Percentiles rank a stretch among this genome's conserved stretches.
phyloP scores from a whole-genome alignment of 2,329 filamentous ascomycete genomes.

The Colletotrichum graminicola region DNA sequence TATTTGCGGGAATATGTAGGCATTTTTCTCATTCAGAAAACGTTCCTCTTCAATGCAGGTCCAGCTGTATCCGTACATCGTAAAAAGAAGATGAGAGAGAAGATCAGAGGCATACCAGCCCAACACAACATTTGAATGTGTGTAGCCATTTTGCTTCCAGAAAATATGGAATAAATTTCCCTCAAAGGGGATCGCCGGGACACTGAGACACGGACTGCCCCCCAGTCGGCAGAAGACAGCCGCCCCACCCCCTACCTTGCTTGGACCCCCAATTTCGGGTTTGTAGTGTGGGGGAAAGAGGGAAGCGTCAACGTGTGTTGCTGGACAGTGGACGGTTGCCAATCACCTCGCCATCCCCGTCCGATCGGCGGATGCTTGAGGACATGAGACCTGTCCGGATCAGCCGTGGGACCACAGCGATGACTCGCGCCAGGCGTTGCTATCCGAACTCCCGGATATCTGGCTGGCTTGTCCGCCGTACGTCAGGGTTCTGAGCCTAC shows the following conservation, averaged over 20 bases:
- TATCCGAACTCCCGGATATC: background rate
- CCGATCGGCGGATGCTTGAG: background rate
- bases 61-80: background rate
- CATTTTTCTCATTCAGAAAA: background rate
- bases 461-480: background rate
- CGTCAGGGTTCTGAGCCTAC: background rate
- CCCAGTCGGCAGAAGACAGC: too few species aligned
- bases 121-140: background rate
- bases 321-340: too few species aligned
- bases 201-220: background rate
- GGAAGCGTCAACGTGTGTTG: background rate
- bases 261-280: too few species aligned
- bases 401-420: background rate
- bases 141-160: background rate
- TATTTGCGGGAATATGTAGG: background rate
- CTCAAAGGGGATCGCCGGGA: constrained; percentile 9
- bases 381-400: background rate
- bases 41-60: background rate
- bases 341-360: background rate
- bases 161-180: constrained; percentile 20
- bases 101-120: background rate
- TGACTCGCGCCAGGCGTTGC: constrained; percentile 7
- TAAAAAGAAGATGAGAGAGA: background rate
- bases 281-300: too few species aligned
- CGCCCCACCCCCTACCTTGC: too few species aligned